Evolutionary conservation across 2,329 filamentous ascomycete genomes (phyloP), one percentile per base, ranked within the genome.

Genomic region (Orbilia javanica): DNA sequence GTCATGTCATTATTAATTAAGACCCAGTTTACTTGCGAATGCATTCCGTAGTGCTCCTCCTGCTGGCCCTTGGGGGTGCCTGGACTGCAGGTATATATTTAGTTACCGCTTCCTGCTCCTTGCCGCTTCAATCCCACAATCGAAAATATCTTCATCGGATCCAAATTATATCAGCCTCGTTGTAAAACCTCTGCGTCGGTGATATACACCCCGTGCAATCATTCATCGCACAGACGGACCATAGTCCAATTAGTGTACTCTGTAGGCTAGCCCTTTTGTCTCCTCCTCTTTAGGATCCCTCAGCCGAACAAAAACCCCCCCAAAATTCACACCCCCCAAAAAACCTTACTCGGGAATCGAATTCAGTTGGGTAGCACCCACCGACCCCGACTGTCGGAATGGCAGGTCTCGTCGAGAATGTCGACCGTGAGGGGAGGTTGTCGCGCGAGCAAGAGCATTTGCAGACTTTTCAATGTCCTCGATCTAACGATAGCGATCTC

Each of bases 391-490:
- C 52, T 34, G 22, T 57, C 57, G 64, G 65, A 15, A 70, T 76
- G 57, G 65, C 50, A 39, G 66, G 62, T 34, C 52, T 62, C 42
- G 67, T 66, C 25, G 48, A 71, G 63, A 55, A 22, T 39, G 18
- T 50, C 44, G 67, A 53, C 44, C 74, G 52, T 5, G 27, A 46
- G 15, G 66, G 55, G 25, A 50, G 57, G 53, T 4, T 67, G 25
- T 48, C 36, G 50, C 50, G 65, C 36, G 57, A 71, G 10, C 52
- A 63, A 31, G 62, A 55, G 31, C n/a, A 53, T 46, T 4, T n/a
- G 25, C 39, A 53, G 15, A 31, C 44, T 46, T 55, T 48, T 27
- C 74, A 62, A 7, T 72, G 74, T 25, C 50, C 18, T 64, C 67
- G 18, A 27, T n/a, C 67, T 2, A 27, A 62, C 25, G 72, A 48